Conservation (phyloP, 768 basidiomycete species). For the Collybia sp. region DNA sequence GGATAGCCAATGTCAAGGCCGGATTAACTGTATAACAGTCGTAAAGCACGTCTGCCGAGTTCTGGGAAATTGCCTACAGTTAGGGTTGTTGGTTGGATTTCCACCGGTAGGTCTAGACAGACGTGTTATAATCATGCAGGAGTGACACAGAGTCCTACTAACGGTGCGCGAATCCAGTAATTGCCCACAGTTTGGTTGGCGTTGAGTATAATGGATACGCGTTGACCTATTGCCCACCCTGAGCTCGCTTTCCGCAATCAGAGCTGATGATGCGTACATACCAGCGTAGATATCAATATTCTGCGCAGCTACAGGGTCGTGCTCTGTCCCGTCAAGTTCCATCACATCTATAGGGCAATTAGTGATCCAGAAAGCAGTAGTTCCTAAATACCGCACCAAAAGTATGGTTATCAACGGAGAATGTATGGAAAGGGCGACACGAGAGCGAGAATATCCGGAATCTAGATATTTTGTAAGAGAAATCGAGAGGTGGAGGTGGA, state of each 20-base stretch:
- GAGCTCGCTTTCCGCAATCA: not conserved
- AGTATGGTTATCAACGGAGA: slow-evolving; percentile 36
- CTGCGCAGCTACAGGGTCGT: slow-evolving; percentile 24
- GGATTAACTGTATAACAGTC: slow-evolving; percentile 12
- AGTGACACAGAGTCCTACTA: too few relatives aligned
- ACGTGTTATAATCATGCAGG: too few relatives aligned
- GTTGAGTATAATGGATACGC: slow-evolving; percentile 32
- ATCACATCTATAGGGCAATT: slow-evolving; percentile 26
- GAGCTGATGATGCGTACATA: not conserved
- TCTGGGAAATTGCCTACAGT: slow-evolving; percentile 10
- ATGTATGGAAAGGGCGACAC: slow-evolving; percentile 15
- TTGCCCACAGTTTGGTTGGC: slow-evolving; percentile 16
- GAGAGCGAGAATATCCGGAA: slow-evolving; percentile 3
- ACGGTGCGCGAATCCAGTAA: slow-evolving; percentile 25
- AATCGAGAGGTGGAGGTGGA: too few relatives aligned
- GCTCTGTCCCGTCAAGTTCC: slow-evolving; percentile 32
- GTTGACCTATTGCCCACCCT: slow-evolving; percentile 21
- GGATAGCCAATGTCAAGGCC: slow-evolving; percentile 30
- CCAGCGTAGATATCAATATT: slow-evolving; percentile 23
- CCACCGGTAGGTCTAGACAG: slow-evolving; percentile 16
- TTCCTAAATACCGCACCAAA: not conserved
- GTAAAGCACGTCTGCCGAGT: not conserved
- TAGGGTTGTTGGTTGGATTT: slow-evolving; percentile 17
- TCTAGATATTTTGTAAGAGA: not conserved
- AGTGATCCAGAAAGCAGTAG: too few relatives aligned